phyloP scores from a whole-genome alignment of 1,284 basidiomycete genomes.

The Pyrrhoderma lamaoense region DNA sequence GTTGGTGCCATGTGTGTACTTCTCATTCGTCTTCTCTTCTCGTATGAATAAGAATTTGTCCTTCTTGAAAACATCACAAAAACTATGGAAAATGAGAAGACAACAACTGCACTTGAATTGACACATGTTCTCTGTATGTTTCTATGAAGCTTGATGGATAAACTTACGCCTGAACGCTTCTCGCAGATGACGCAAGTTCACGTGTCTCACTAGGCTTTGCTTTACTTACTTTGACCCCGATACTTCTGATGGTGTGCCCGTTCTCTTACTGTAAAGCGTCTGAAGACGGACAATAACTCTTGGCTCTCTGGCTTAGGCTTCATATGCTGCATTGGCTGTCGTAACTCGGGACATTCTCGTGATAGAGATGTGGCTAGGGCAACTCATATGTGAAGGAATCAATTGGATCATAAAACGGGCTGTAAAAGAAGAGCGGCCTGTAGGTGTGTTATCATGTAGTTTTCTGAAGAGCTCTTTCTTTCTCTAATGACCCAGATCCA shows the following conservation, averaged over 20 bases:
- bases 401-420: constrained; percentile 67
- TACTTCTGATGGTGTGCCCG: constrained; percentile 60
- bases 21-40: not conserved
- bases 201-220: constrained; percentile 55
- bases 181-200: constrained; percentile 60
- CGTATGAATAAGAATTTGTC: not conserved
- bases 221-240: constrained; percentile 66
- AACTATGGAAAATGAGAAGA: constrained; percentile 8
- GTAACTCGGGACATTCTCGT: constrained; percentile 74
- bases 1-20: too few species aligned
- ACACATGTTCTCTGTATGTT: constrained; percentile 61
- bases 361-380: constrained; percentile 78
- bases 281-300: constrained; percentile 15
- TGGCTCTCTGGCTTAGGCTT: constrained; percentile 40
- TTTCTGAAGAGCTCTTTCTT: not conserved
- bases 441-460: constrained; percentile 37
- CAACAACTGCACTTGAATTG: constrained; percentile 45
- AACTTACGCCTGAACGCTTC: constrained; percentile 9
- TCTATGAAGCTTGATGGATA: constrained; percentile 6
- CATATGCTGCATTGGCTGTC: constrained; percentile 69
- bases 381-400: constrained; percentile 64
- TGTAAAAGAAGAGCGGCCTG: constrained; percentile 64
- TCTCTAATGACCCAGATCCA: too few species aligned
- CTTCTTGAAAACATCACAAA: not conserved
- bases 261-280: constrained; percentile 4